Evolutionary conservation across 169 alveolate species (phyloP).

Genomic region (Plasmodium gallinaceum): DNA sequence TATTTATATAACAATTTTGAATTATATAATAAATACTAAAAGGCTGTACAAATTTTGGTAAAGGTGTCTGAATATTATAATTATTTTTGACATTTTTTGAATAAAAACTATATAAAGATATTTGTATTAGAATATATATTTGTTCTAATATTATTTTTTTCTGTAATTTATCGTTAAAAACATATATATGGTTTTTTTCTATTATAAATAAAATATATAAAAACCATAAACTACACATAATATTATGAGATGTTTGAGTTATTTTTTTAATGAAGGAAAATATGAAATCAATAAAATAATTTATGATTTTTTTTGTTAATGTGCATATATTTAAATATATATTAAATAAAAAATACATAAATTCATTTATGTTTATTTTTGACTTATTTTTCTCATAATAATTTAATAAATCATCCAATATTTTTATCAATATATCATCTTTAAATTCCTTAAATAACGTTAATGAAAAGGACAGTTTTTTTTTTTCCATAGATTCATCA

Average conservation of each 20-base stretch:
- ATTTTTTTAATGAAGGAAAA: constrained; percentile 59
- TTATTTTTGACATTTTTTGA: constrained; percentile 65
- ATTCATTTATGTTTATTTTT: constrained; percentile 67
- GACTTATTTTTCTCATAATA: constrained; percentile 69
- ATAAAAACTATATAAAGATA: constrained; percentile 62
- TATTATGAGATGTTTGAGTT: constrained; percentile 51
- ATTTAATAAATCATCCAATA: constrained; percentile 67
- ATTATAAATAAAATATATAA: constrained; percentile 52
- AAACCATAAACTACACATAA: constrained; percentile 77
- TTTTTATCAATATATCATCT: constrained; percentile 58
- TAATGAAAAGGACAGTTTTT: constrained; percentile 38
- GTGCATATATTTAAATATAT: constrained; percentile 68
- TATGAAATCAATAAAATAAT: constrained; percentile 52
- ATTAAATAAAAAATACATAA: constrained; percentile 60
- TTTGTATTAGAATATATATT: constrained; percentile 42
- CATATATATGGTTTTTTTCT: constrained; percentile 52
- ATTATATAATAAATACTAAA: constrained; percentile 46
- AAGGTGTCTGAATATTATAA: constrained; percentile 56
- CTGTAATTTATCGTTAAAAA: constrained; percentile 62
- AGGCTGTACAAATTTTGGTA: constrained; percentile 54
- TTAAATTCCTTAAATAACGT: constrained; percentile 48
- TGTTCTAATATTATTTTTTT: constrained; percentile 70
- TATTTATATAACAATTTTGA: constrained; percentile 26
- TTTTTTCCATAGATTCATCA: constrained; percentile 53
- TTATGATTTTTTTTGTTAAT: constrained; percentile 34